Evolutionary conservation across 768 basidiomycete genomes (phyloP).

Genomic region (Strobilomyces confusus): DNA sequence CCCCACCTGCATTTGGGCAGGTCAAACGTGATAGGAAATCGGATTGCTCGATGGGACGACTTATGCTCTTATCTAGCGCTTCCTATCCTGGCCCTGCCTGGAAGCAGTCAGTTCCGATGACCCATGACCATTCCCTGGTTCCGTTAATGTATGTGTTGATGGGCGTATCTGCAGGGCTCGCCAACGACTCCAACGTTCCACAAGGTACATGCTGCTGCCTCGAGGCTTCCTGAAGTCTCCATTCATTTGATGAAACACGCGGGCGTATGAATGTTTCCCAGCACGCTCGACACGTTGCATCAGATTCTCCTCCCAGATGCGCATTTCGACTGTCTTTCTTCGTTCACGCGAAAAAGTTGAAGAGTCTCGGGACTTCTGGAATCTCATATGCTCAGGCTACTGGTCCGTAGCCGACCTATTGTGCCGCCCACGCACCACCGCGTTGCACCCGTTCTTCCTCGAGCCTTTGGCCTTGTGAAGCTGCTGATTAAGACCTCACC

Average conservation of each 20-base stretch:
- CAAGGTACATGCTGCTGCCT: slow-evolving; percentile 7
- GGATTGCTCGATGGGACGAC: not conserved
- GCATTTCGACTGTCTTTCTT: not conserved
- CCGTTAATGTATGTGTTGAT: not conserved
- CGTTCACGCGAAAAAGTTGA: not conserved
- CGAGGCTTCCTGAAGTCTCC: slow-evolving; percentile 1
- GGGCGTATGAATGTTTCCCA: not conserved
- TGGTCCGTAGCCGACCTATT: not conserved
- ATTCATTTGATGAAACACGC: slow-evolving; percentile 2
- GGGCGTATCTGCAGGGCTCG: not conserved
- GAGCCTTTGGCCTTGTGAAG: not conserved
- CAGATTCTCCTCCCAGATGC: slow-evolving; percentile 3
- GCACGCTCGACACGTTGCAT: not conserved
- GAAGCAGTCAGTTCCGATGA: too few relatives aligned
- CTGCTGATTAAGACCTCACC: not conserved
- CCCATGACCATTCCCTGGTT: not conserved
- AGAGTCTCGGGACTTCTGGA: not conserved
- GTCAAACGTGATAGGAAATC: slow-evolving; percentile 14
- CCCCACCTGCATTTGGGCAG: slow-evolving; percentile 26
- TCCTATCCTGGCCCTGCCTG: not conserved
- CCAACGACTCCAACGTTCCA: not conserved
- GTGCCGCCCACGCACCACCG: not conserved
- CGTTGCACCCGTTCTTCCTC: not conserved
- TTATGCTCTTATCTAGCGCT: slow-evolving; percentile 8
- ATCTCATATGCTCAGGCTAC: not conserved